phyloP scores from a whole-genome alignment of 176 grass and related monocot species.

The Musa schizocarpa region DNA sequence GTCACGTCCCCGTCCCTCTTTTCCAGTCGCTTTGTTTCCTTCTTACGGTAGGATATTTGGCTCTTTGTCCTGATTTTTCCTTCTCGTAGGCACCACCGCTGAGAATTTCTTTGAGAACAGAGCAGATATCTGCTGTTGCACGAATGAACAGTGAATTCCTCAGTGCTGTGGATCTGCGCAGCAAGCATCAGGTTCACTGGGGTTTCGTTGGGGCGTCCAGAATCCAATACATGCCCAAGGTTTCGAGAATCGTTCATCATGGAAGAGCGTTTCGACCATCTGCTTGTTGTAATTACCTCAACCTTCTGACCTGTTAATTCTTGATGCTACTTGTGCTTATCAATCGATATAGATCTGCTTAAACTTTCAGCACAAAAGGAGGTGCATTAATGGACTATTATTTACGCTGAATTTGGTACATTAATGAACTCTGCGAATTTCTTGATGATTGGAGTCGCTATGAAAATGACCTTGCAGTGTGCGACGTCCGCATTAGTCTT shows the following conservation, averaged over 20 bases:
- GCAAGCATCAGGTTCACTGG: not conserved
- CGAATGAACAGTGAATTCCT: not conserved
- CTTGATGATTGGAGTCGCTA: not conserved
- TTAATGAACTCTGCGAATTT: too few species aligned
- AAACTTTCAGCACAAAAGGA: too few species aligned
- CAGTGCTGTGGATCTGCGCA: not conserved
- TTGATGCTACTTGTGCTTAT: not conserved
- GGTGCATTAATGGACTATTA: too few species aligned
- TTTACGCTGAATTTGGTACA: too few species aligned
- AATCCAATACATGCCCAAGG: slow-evolving; percentile 6
- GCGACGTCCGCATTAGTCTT: not conserved
- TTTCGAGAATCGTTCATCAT: not conserved
- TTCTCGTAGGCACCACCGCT: not conserved
- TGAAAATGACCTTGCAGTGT: not conserved
- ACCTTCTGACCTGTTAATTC: not conserved
- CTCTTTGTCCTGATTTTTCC: not conserved
- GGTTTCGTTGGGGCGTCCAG: slow-evolving; percentile 16
- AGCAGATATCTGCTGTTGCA: too few species aligned
- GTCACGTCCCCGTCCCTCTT: not conserved
- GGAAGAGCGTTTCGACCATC: slow-evolving; percentile 18
- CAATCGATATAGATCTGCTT: not conserved
- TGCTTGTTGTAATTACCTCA: slow-evolving; percentile 26
- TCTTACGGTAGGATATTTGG: not conserved
- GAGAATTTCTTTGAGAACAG: too few species aligned
- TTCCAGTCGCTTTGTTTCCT: not conserved